These are phyloP conservation scores for Kwoniella botswanensis DNA, from an alignment of 768 basidiomycete genomes.

Conservation along the genomic window DNA sequence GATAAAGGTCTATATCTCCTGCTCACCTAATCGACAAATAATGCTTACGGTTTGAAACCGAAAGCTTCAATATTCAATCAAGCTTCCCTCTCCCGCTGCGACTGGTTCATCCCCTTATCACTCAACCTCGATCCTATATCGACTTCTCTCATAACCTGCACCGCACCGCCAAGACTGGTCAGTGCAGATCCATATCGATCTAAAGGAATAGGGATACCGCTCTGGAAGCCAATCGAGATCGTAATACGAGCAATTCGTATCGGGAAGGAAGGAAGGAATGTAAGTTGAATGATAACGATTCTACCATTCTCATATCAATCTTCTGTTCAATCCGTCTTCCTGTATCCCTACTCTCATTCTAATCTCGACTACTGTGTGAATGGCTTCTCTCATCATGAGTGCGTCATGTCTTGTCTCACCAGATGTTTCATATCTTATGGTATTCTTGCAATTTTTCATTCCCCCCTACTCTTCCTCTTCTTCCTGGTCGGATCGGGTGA, in stretches of 20 bases:
- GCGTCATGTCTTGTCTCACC: conserved; percentile 13
- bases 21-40: not conserved
- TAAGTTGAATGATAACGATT: not conserved
- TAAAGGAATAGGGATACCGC: no score
- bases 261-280: not conserved
- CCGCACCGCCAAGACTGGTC: no score
- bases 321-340: not conserved
- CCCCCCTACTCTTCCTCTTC: conserved; percentile 3
- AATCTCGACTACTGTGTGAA: conserved; percentile 1
- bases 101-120: not conserved
- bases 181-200: no score
- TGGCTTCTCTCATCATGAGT: conserved; percentile 8
- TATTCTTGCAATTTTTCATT: not conserved
- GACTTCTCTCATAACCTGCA: no score
- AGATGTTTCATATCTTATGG: conserved; percentile 3
- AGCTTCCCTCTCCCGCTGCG: not conserved
- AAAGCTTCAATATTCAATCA: not conserved
- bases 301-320: not conserved
- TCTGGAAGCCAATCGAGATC: no score
- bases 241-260: no score
- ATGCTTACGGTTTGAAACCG: not conserved
- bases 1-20: not conserved
- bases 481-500: not conserved
- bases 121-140: no score
- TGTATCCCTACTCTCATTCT: not conserved